Base-by-base conservation (phyloP, 495 filamentous ascomycete species). In the Tuber umbilicatum region DNA sequence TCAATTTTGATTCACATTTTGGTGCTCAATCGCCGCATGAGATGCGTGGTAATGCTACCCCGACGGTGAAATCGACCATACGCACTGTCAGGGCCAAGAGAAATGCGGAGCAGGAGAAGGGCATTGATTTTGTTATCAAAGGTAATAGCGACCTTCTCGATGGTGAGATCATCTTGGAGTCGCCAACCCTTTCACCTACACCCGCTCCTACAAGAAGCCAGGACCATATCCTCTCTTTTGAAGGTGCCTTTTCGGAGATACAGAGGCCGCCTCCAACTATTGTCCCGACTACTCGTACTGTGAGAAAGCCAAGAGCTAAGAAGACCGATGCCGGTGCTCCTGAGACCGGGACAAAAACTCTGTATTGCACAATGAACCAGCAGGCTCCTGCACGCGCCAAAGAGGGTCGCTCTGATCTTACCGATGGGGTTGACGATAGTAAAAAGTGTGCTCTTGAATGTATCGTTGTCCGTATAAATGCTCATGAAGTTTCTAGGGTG, bases 281-380 rank as follows among this genome's bases (percentile, higher is more conserved):
- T 64, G 27, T 31, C 21, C 38, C 50, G 70, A 64, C 71, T n/a
- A 70, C 68, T 42, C 69, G 72, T 17, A 78, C 71, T 27, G 19
- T 72, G 39, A 79, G 77, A 67, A 69, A 70, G 41, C 72, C 69
- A 35, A 78, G 43, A 45, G 39, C 39, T 70, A 75, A 76, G 55
- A 79, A 71, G 75, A 72, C 64, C 27, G 72, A 78, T 19, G 19
- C 27, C 14, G 27, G 55, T 37, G 42, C 74, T 70, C 78, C 76
- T 21, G 77, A 79, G 31, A 45, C 38, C 19, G 72, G 74, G 6
- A 74, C 77, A 70, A 72, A 76, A 31, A 72, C 47, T 39, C 40
- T 78, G 35, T 69, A 41, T 37, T 68, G 12, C n/a, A 78, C 76
- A 10, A 79, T 79, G 77, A 70, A 67, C 5, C 77, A 79, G 60